Percentiles rank a stretch among this genome's conserved stretches.
Conservation (phyloP, 768 basidiomycete species). For the Mycena latifolia region DNA sequence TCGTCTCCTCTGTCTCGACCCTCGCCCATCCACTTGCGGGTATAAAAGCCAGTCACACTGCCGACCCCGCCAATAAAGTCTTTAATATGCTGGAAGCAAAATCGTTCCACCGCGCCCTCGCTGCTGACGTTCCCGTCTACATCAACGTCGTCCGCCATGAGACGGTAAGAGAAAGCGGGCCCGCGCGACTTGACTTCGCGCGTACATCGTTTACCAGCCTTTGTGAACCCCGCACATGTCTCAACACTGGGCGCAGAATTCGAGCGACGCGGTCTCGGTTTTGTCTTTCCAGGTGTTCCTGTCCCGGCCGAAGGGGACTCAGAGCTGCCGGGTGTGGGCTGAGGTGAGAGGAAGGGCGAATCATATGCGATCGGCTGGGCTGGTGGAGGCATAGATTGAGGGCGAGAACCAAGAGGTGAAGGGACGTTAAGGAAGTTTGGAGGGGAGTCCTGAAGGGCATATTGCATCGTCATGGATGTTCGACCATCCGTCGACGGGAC, state of each 20-base stretch:
- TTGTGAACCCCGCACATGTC: constrained; percentile 35
- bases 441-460: constrained; percentile 33
- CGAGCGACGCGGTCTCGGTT: constrained; percentile 31
- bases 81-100: constrained; percentile 36
- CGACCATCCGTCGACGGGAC: constrained; percentile 12
- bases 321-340: constrained; percentile 7
- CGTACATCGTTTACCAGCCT: constrained; percentile 35
- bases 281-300: constrained; percentile 20
- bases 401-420: constrained; percentile 14
- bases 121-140: constrained; percentile 32
- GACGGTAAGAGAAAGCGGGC: constrained; percentile 34
- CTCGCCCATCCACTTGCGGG: constrained; percentile 36
- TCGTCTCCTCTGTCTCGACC: constrained; percentile 30
- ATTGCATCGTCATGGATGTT: constrained; percentile 39
- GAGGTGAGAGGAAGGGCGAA: constrained; percentile 35
- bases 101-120: constrained; percentile 36
- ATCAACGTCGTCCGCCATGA: constrained; percentile 27
- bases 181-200: constrained; percentile 38
- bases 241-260: constrained; percentile 33
- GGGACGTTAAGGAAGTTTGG: constrained; percentile 30
- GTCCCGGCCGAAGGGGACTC: constrained; percentile 19
- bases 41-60: constrained; percentile 34
- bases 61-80: constrained; percentile 31
- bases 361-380: constrained; percentile 7
- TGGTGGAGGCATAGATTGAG: constrained; percentile 28